Percentiles rank a stretch among this genome's conserved stretches.
These are phyloP conservation scores for Gypsophila paniculata DNA, from an alignment of 179 eudicot species.

Conservation along the genomic window DNA sequence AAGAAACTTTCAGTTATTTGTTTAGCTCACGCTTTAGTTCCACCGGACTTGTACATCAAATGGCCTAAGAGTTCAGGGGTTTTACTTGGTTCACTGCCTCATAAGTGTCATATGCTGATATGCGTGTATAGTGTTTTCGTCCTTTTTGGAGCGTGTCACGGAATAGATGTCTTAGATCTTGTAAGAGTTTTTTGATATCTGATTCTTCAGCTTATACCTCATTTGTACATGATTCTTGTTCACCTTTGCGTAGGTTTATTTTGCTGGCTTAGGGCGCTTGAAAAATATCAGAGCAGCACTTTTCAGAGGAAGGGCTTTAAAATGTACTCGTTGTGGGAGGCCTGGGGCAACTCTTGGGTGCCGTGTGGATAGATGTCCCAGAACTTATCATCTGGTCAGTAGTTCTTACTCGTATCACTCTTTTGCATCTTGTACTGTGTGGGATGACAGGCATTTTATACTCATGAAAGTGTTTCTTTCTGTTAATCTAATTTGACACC, in stretches of 20 bases:
- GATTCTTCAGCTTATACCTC: not conserved
- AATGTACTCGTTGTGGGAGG: conserved; percentile 88
- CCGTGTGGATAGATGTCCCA: conserved; percentile 97
- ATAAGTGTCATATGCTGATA: not conserved
- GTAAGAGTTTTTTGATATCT: not conserved
- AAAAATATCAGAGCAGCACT: conserved; percentile 94
- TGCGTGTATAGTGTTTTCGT: not conserved
- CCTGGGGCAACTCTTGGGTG: conserved; percentile 98
- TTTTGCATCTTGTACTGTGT: conserved; percentile 2
- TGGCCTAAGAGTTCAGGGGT: not conserved
- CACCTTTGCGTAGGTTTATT: conserved; percentile 67
- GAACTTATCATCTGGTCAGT: conserved; percentile 91
- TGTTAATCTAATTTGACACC: too few relatives aligned
- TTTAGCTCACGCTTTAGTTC: not conserved
- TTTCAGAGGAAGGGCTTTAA: conserved; percentile 84
- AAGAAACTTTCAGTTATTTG: not conserved
- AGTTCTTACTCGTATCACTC: not conserved
- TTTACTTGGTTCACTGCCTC: not conserved
- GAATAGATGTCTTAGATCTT: not conserved
- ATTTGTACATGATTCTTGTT: conserved; percentile 8
- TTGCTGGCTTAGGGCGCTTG: conserved; percentile 92
- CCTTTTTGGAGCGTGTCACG: not conserved
- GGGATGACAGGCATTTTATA: not conserved
- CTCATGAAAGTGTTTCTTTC: too few relatives aligned
- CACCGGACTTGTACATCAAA: not conserved